Evolutionary conservation across 1,284 basidiomycete genomes (phyloP).

Genomic region (Sphagnurus paluster): DNA sequence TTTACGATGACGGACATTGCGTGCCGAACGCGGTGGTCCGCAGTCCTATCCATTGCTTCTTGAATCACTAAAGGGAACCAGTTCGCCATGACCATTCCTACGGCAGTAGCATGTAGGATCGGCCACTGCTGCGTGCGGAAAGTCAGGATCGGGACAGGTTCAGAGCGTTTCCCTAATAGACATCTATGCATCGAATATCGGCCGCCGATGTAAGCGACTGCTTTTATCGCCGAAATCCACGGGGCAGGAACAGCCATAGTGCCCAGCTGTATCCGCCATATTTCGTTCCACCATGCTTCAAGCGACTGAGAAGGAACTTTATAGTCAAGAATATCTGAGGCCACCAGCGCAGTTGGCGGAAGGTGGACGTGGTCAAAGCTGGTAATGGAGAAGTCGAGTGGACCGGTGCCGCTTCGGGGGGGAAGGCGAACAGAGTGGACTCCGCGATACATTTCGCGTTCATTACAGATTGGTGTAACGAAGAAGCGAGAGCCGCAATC

Average conservation of each 20-base stretch:
- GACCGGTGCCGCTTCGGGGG: conserved; percentile 43
- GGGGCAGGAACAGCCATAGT: conserved; percentile 48
- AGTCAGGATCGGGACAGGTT: conserved; percentile 45
- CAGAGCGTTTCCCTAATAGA: conserved; percentile 39
- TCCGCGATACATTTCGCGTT: conserved; percentile 48
- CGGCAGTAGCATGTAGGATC: conserved; percentile 45
- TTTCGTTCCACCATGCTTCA: conserved; percentile 50
- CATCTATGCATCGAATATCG: conserved; percentile 51
- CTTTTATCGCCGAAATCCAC: conserved; percentile 47
- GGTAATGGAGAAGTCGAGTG: conserved; percentile 50
- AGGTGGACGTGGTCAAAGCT: conserved; percentile 46
- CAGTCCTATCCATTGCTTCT: conserved; percentile 31
- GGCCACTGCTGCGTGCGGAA: conserved; percentile 62
- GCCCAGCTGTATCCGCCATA: conserved; percentile 52
- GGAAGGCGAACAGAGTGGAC: conserved; percentile 44
- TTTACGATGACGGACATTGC: conserved; percentile 52
- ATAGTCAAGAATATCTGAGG: conserved; percentile 40
- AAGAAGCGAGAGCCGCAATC: conserved; percentile 54
- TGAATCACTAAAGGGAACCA: conserved; percentile 42
- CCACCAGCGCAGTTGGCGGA: conserved; percentile 43
- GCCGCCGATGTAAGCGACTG: conserved; percentile 48
- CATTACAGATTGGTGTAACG: conserved; percentile 49
- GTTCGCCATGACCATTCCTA: conserved; percentile 44
- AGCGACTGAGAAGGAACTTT: conserved; percentile 37
- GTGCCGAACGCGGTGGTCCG: conserved; percentile 44